Evolutionary conservation across 129 eudicot genomes (phyloP).

Genomic region (Heracleum sosnowskyi): DNA sequence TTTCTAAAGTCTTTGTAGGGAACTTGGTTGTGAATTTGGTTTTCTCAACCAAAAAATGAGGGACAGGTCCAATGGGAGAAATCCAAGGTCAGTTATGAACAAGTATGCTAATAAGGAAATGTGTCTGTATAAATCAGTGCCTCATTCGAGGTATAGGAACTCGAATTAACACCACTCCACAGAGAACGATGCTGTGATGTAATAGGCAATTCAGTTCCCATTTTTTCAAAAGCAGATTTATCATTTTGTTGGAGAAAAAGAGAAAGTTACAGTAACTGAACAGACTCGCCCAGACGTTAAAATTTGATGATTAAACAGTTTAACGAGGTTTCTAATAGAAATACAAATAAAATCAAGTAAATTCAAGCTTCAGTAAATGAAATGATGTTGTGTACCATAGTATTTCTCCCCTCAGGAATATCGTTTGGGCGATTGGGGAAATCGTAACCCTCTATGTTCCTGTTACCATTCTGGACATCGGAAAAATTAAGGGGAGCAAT

Average conservation of each 20-base stretch:
- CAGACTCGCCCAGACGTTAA: background rate
- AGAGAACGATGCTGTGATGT: slow-evolving; percentile 22
- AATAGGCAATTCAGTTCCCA: slow-evolving; percentile 18
- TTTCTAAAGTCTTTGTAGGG: no score
- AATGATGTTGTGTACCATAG: slow-evolving; percentile 25
- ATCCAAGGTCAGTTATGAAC: no score
- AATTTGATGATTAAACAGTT: background rate
- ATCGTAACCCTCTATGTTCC: slow-evolving; percentile 11
- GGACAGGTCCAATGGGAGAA: no score
- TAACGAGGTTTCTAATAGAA: background rate
- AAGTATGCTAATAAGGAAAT: no score
- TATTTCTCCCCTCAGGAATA: slow-evolving; percentile 21
- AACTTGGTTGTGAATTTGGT: no score
- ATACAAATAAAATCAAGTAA: background rate
- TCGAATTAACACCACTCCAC: slow-evolving; percentile 15
- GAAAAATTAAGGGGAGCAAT: slow-evolving; percentile 42
- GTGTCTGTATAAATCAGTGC: slow-evolving; percentile 17
- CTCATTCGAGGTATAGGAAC: slow-evolving; percentile 32
- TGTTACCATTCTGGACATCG: slow-evolving; percentile 13
- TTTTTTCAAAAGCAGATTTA: slow-evolving; percentile 15
- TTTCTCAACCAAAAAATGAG: no score
- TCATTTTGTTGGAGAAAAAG: slow-evolving; percentile 6
- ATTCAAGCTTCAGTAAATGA: background rate
- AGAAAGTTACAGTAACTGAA: background rate
- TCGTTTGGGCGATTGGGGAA: slow-evolving; percentile 17